A percentile compares a stretch with the other conserved stretches of the same genome.
Evolutionary conservation across 2,329 filamentous ascomycete genomes (phyloP).

Genomic region (Ophiosphaerella narmari): DNA sequence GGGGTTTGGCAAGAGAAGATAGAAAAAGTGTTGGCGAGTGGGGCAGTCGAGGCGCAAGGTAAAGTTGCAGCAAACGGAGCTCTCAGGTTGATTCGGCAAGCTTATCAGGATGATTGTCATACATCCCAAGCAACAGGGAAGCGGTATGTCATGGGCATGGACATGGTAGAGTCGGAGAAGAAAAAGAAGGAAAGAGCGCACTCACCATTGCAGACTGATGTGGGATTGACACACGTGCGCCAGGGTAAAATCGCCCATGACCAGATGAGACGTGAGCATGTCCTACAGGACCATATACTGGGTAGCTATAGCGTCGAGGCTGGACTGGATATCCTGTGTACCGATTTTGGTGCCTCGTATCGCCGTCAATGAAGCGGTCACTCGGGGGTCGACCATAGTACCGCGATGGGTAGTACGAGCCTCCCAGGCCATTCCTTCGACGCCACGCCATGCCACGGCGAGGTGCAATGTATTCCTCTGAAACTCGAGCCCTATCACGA

Average conservation of each 20-base stretch:
- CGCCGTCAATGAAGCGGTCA: constrained; percentile 9
- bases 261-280: constrained; percentile 10
- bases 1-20: not conserved
- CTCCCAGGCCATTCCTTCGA: constrained; percentile 23
- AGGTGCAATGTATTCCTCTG: constrained; percentile 10
- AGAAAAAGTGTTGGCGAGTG: not conserved
- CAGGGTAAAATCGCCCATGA: constrained; percentile 20
- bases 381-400: constrained; percentile 29
- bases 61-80: constrained; percentile 8
- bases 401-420: constrained; percentile 32
- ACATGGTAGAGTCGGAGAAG: constrained; percentile 6
- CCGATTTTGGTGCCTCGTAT: constrained; percentile 3
- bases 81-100: constrained; percentile 7
- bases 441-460: constrained; percentile 21
- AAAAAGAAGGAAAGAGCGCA: constrained; percentile 15
- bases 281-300: not conserved
- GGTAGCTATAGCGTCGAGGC: constrained; percentile 2
- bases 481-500: constrained; percentile 15
- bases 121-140: constrained; percentile 4
- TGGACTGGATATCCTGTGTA: constrained; percentile 10
- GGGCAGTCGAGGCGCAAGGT: constrained; percentile 12
- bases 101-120: not conserved
- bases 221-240: constrained; percentile 25
- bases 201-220: constrained; percentile 29
- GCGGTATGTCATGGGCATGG: constrained; percentile 18